Percentiles rank a stretch among this genome's conserved stretches.
These are phyloP conservation scores for Neopestalotiopsis sp. DNA, from an alignment of 2,329 filamentous ascomycete species.

Conservation along the genomic window DNA sequence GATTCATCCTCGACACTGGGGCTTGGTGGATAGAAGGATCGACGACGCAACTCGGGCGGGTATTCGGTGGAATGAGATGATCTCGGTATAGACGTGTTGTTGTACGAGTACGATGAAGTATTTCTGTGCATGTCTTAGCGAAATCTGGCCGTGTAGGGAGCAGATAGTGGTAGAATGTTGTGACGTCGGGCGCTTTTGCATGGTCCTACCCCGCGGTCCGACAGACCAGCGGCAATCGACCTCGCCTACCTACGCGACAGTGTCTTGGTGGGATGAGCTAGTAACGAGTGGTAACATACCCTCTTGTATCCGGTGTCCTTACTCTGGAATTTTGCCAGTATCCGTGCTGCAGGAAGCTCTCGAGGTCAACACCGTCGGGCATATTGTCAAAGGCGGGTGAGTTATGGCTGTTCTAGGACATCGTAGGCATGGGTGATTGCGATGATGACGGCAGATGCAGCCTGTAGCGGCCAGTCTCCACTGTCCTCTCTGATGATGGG, in stretches of 20 bases:
- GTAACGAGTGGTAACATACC: constrained; percentile 18
- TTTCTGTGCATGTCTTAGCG: constrained; percentile 23
- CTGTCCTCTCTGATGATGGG: constrained; percentile 25
- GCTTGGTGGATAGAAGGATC: constrained; percentile 56
- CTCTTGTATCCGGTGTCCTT: constrained; percentile 17
- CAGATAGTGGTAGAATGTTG: neutral
- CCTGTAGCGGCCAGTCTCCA: constrained; percentile 24
- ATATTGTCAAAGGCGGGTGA: constrained; percentile 26
- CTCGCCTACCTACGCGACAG: neutral
- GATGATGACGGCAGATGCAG: constrained; percentile 22
- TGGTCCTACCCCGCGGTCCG: constrained; percentile 1
- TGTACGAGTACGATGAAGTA: constrained; percentile 24
- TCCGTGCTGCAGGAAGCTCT: constrained; percentile 33
- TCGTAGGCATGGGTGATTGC: constrained; percentile 24
- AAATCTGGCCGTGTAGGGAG: neutral
- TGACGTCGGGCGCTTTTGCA: neutral
- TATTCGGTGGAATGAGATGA: constrained; percentile 17
- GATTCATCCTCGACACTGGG: constrained; percentile 74
- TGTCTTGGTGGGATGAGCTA: constrained; percentile 4
- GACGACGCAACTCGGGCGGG: constrained; percentile 29
- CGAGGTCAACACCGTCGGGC: constrained; percentile 31
- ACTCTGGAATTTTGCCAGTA: constrained; percentile 35
- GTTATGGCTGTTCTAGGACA: constrained; percentile 27
- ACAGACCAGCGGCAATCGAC: constrained; percentile 1
- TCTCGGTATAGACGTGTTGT: constrained; percentile 28